Evolutionary conservation across 225 moss, liverwort and hornwort genomes (phyloP).

Genomic region (Polytrichum commune): DNA sequence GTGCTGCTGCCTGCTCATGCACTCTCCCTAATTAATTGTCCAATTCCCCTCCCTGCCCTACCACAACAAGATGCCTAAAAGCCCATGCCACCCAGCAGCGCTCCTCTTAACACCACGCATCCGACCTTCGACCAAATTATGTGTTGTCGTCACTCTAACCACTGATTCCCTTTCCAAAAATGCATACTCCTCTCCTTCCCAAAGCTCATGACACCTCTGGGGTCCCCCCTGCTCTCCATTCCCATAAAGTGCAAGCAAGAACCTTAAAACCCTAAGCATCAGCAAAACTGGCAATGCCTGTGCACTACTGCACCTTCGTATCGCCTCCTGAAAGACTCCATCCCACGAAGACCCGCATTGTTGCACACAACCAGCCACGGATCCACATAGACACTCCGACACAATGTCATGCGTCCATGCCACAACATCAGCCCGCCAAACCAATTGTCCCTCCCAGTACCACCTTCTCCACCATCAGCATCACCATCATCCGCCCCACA

Average conservation of each 20-base stretch:
- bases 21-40: conserved; percentile 22
- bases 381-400: too few species aligned
- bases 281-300: neutral
- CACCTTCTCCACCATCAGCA: too few species aligned
- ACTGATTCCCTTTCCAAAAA: neutral
- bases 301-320: too few species aligned
- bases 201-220: neutral
- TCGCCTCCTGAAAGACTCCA: too few species aligned
- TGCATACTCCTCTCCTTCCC: neutral
- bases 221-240: neutral
- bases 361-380: too few species aligned
- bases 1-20: conserved; percentile 23
- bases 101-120: neutral
- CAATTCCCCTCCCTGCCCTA: neutral
- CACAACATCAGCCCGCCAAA: too few species aligned
- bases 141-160: too few species aligned
- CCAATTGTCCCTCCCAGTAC: too few species aligned
- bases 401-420: too few species aligned
- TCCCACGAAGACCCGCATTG: too few species aligned
- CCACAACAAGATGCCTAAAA: neutral
- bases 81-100: conserved; percentile 1
- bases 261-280: conserved; percentile 15
- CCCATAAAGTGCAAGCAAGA: neutral
- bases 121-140: too few species aligned
- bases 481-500: too few species aligned